Evolutionary conservation across 805 yeast genomes (phyloP).

Genomic region (Barnettozyma salicaria): DNA sequence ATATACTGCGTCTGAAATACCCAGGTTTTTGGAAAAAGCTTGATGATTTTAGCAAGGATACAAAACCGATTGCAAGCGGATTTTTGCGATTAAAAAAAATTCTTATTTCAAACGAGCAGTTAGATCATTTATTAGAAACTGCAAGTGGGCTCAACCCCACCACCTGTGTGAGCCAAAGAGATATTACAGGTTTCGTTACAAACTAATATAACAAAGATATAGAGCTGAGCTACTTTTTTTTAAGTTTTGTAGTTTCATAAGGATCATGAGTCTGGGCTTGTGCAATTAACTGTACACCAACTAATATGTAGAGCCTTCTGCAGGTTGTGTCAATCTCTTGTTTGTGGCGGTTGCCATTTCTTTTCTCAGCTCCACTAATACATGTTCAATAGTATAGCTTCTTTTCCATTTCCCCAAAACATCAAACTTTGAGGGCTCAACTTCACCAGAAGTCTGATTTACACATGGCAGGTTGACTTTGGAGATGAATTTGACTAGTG

Average conservation of each 20-base stretch:
- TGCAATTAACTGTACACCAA: neutral
- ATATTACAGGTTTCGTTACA: no score
- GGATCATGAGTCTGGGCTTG: no score
- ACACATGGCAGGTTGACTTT: slow-evolving; percentile 91
- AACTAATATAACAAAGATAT: no score
- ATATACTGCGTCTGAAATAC: slow-evolving; percentile 9
- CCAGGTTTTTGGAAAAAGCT: slow-evolving; percentile 20
- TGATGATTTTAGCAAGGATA: slow-evolving; percentile 10
- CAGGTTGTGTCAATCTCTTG: slow-evolving; percentile 83
- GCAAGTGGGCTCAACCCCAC: no score
- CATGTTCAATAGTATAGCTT: slow-evolving; percentile 88
- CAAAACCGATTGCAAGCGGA: slow-evolving; percentile 13
- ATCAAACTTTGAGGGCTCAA: slow-evolving; percentile 49
- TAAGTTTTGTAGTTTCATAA: no score
- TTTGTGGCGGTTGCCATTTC: slow-evolving; percentile 83
- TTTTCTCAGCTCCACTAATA: slow-evolving; percentile 80
- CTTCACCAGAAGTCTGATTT: slow-evolving; percentile 52
- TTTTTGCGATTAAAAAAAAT: slow-evolving; percentile 16
- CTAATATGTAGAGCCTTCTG: slow-evolving; percentile 71
- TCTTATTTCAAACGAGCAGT: no score
- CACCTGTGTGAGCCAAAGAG: no score
- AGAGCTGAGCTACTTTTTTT: no score
- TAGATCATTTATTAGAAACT: no score
- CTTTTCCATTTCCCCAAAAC: slow-evolving; percentile 80
- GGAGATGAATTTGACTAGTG: slow-evolving; percentile 71